phyloP scores from a whole-genome alignment of 2,329 filamentous ascomycete species.

The Penicillium sp. region DNA sequence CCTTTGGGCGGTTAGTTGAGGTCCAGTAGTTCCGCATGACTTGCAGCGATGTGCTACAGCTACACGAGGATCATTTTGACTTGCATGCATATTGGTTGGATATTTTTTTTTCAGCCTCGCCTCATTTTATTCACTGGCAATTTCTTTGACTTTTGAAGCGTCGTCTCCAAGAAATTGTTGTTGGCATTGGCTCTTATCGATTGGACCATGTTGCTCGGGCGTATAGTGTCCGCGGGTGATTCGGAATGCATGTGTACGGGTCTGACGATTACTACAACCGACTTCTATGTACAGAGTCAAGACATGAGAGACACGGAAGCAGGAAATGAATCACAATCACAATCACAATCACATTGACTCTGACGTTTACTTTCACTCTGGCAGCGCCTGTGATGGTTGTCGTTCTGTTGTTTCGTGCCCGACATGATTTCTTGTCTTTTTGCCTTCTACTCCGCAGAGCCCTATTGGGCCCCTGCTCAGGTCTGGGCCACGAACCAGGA shows the following conservation, averaged over 20 bases:
- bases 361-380: background rate
- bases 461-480: background rate
- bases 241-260: constrained; percentile 21
- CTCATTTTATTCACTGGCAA: constrained; percentile 16
- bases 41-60: constrained; percentile 20
- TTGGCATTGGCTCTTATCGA: background rate
- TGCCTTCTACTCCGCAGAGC: background rate
- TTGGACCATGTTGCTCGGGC: constrained; percentile 19
- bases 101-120: constrained; percentile 18
- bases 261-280: constrained; percentile 17
- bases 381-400: background rate
- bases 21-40: constrained; percentile 18
- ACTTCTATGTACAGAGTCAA: constrained; percentile 12
- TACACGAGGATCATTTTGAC: constrained; percentile 21
- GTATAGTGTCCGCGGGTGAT: constrained; percentile 20
- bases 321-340: background rate
- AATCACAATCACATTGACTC: background rate
- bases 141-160: constrained; percentile 7
- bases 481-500: background rate
- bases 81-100: constrained; percentile 21
- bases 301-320: background rate
- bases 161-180: constrained; percentile 8
- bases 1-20: constrained; percentile 14
- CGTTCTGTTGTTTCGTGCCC: background rate
- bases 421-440: background rate